phyloP scores from a whole-genome alignment of 345 rosid species.

The Moricandia arvensis region DNA sequence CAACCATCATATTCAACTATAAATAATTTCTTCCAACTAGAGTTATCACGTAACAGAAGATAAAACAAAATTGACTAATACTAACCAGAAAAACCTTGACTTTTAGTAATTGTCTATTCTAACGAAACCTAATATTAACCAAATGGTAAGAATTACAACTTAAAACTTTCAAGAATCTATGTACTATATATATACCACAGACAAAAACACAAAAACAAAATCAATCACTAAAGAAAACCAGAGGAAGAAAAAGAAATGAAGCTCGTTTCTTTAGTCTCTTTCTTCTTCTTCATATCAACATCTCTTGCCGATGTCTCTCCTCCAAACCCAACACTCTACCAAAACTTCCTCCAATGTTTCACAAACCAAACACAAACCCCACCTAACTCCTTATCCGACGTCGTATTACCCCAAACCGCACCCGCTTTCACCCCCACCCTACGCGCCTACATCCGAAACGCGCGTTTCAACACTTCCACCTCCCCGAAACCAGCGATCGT shows the following conservation, averaged over 20 bases:
- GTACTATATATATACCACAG: conserved; percentile 1
- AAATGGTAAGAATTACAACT: background rate
- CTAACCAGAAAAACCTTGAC: conserved; percentile 1
- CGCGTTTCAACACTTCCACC: conserved; percentile 41
- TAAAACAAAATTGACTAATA: background rate
- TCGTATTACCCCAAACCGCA: conserved; percentile 36
- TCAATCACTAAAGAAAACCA: background rate
- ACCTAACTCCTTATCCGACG: conserved; percentile 30
- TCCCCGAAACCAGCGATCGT: conserved; percentile 46
- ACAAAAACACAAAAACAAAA: background rate
- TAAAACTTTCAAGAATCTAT: background rate
- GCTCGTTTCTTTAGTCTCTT: background rate
- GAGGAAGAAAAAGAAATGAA: conserved; percentile 9
- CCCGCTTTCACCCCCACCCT: conserved; percentile 29
- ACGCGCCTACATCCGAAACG: conserved; percentile 42
- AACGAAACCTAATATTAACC: conserved; percentile 7
- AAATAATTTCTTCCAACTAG: background rate
- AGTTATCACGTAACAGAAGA: background rate
- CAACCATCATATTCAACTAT: background rate
- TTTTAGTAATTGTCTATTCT: background rate
- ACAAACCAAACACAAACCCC: conserved; percentile 31
- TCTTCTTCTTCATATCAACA: background rate
- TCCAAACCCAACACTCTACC: conserved; percentile 24
- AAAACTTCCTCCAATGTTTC: conserved; percentile 49
- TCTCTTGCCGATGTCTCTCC: conserved; percentile 25